Conservation (phyloP, 331 rosid species). For the Pyracantha coccinea region DNA sequence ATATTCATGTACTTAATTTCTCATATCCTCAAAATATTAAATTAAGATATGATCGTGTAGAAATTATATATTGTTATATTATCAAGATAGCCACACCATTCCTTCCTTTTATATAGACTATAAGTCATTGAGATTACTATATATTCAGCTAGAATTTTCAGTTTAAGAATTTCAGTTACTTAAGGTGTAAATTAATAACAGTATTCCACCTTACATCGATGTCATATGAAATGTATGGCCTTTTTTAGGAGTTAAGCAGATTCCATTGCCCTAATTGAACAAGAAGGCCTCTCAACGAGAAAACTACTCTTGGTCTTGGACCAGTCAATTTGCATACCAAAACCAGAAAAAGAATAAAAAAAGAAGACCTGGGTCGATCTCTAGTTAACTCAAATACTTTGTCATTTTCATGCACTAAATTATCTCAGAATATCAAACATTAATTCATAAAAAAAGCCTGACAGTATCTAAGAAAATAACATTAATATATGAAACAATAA, state of each 20-base stretch:
- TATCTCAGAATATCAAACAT: neutral
- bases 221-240: neutral
- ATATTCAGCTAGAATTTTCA: neutral
- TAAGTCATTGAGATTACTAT: neutral
- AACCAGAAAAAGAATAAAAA: neutral
- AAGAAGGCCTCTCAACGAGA: neutral
- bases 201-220: neutral
- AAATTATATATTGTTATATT: neutral
- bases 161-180: neutral
- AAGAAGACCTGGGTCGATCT: neutral
- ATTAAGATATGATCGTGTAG: neutral
- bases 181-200: neutral
- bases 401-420: neutral
- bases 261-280: slow-evolving; percentile 8
- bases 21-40: neutral
- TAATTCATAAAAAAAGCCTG: neutral
- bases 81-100: neutral
- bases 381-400: neutral
- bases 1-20: neutral
- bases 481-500: neutral
- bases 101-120: neutral
- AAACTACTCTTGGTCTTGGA: neutral
- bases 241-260: neutral
- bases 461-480: neutral
- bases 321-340: slow-evolving; percentile 1